Base-by-base conservation (phyloP, 2,329 filamentous ascomycete species). In the Aspergillus fumigatiaffinis region DNA sequence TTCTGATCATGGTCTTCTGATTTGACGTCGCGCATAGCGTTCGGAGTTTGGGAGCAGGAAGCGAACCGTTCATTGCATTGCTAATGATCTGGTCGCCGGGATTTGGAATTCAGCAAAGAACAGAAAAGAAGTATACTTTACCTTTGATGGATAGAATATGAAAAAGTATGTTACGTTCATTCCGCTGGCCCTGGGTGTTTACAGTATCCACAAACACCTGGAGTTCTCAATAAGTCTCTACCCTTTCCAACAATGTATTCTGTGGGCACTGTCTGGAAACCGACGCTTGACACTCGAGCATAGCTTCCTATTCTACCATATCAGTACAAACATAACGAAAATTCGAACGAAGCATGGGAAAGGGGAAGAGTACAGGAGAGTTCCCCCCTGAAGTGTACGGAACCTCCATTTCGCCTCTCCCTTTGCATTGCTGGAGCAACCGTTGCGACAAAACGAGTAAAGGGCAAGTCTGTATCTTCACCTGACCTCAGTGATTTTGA, bases 41-140 rank as follows among this genome's bases (percentile, higher is more conserved):
- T 73, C 66, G 73, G 73, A 73, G 73, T 75, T 73, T 70, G 65
- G 71, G 67, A 65, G 64, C 66, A 59, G 59, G 62, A 56, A 54
- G 59, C 32, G 51, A 23, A 56, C 57, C 56, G 57, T 20, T 47
- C 21, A 47, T 47, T 21, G 44, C 44, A 23, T 25, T 26, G 44
- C 21, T 23, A 23, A 23, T 32, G 28, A 57, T 60, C 56, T 60
- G 66, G 63, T 59, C 61, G 57, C 60, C 58, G 60, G 60, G 57
- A 60, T 56, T 52, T 48, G 25, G 35, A 41, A 29, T 23, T 42
- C 26, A 42, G 28, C 25, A 61, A 63, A 55, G 58, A 51, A 60
- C 54, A 60, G 64, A 67, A 57, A 62, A 50, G 35, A 56, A 42
- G 44, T 52, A 41, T 42, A 23, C 20, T 51, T 53, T 38, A 53